Conservation (phyloP, 495 filamentous ascomycete species). For the Aspergillus sclerotiicarbonarius region DNA sequence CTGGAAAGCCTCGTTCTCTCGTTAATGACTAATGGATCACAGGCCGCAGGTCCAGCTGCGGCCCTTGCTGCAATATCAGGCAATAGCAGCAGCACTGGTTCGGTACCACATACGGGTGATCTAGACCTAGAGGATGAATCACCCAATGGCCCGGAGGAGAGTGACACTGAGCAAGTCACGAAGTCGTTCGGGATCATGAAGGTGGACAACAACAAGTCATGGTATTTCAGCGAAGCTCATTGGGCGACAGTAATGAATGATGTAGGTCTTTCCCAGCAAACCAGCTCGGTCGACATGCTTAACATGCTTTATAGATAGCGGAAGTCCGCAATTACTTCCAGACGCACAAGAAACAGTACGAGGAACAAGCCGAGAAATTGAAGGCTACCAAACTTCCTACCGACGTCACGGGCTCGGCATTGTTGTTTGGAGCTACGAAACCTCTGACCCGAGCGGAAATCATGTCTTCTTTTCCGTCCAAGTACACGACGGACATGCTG, state of each 20-base stretch:
- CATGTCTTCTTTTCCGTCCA: slow-evolving; percentile 73
- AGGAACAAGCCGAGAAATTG: slow-evolving; percentile 61
- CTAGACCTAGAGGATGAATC: slow-evolving; percentile 59
- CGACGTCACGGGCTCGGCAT: slow-evolving; percentile 60
- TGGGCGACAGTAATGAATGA: slow-evolving; percentile 87
- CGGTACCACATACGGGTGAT: slow-evolving; percentile 44
- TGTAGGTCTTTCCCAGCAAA: slow-evolving; percentile 40
- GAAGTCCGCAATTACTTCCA: slow-evolving; percentile 90
- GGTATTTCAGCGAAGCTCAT: slow-evolving; percentile 85
- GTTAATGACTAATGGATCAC: slow-evolving; percentile 88
- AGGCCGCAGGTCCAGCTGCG: slow-evolving; percentile 61
- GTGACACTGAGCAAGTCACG: slow-evolving; percentile 83
- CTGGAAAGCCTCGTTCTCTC: slow-evolving; percentile 92
- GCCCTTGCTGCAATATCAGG: slow-evolving; percentile 62
- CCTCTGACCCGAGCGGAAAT: slow-evolving; percentile 71
- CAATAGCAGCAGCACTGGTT: slow-evolving; percentile 56
- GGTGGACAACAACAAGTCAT: slow-evolving; percentile 78
- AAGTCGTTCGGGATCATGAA: slow-evolving; percentile 86
- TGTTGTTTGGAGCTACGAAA: slow-evolving; percentile 70
- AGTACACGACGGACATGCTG: slow-evolving; percentile 76
- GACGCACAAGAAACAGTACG: slow-evolving; percentile 66
- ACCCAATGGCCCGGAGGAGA: slow-evolving; percentile 57
- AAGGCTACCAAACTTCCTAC: slow-evolving; percentile 59
- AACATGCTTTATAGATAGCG: slow-evolving; percentile 59
- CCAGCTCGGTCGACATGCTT: slow-evolving; percentile 12